phyloP scores from a whole-genome alignment of 2,329 filamentous ascomycete species.

The Metarhizium robertsii region DNA sequence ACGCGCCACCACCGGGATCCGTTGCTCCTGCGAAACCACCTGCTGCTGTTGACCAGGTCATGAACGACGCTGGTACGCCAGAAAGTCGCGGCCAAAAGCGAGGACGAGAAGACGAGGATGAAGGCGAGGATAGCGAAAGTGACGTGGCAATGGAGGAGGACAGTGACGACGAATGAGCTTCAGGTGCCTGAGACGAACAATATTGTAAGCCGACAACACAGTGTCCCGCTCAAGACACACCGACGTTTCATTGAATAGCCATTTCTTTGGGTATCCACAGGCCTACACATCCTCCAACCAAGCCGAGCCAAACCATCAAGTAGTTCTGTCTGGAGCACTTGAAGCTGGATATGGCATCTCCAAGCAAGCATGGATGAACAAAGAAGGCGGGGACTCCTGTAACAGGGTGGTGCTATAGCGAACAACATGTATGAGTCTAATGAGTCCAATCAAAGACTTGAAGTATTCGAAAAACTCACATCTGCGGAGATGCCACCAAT shows the following conservation, averaged over 20 bases:
- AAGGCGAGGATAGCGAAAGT: conserved; percentile 60
- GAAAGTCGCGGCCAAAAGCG: conserved; percentile 60
- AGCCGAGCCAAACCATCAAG: conserved; percentile 80
- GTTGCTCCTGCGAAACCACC: conserved; percentile 40
- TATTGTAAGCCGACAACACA: background rate
- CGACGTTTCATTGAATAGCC: conserved; percentile 29
- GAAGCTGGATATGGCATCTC: conserved; percentile 65
- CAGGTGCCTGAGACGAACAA: background rate
- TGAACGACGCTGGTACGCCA: conserved; percentile 41
- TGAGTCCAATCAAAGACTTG: conserved; percentile 9
- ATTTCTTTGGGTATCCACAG: conserved; percentile 68
- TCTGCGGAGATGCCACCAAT: conserved; percentile 69
- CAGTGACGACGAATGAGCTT: conserved; percentile 58
- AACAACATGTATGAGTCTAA: conserved; percentile 22
- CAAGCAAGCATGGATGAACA: conserved; percentile 85
- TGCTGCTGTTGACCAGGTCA: conserved; percentile 34
- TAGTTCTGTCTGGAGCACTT: conserved; percentile 58
- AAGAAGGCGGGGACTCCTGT: conserved; percentile 76
- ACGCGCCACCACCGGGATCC: conserved; percentile 48
- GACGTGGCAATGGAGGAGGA: conserved; percentile 62
- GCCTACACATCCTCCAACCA: conserved; percentile 72
- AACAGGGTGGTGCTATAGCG: conserved; percentile 67
- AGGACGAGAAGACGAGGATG: conserved; percentile 55
- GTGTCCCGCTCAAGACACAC: background rate
- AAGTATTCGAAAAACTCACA: conserved; percentile 42